Conservation (phyloP, 768 basidiomycete species). For the Suillus luteus region DNA sequence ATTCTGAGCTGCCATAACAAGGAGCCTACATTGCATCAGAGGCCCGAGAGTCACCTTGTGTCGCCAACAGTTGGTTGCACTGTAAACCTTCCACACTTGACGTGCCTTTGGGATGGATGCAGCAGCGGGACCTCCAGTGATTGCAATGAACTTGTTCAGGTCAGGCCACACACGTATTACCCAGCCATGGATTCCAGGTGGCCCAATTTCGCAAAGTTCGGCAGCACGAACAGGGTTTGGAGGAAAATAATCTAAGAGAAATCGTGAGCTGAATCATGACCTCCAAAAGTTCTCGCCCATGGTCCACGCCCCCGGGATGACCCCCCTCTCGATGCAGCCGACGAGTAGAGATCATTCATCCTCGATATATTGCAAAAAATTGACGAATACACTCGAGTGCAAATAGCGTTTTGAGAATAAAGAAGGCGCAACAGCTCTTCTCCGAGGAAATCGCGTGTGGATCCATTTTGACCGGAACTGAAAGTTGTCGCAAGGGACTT, state of each 20-base stretch:
- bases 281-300: too few species aligned
- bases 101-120: conserved; percentile 10
- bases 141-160: neutral
- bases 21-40: conserved; percentile 1
- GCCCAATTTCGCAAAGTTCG: conserved; percentile 3
- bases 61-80: neutral
- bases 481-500: neutral
- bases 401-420: conserved; percentile 15
- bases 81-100: neutral
- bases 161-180: conserved; percentile 12
- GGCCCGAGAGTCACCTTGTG: conserved; percentile 12
- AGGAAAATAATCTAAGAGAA: neutral
- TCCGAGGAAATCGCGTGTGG: conserved; percentile 24
- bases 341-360: too few species aligned
- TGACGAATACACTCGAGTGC: neutral
- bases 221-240: conserved; percentile 15
- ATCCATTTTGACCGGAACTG: conserved; percentile 19
- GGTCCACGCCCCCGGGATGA: too few species aligned
- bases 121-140: conserved; percentile 9
- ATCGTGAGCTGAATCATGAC: neutral
- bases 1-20: conserved; percentile 8
- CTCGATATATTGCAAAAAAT: neutral
- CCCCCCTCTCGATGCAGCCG: too few species aligned
- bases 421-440: conserved; percentile 11
- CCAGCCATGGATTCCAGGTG: conserved; percentile 4